Evolutionary conservation across 805 yeast genomes (phyloP), one percentile per base, ranked within the genome.

Genomic region (Metschnikowia continentalis): DNA sequence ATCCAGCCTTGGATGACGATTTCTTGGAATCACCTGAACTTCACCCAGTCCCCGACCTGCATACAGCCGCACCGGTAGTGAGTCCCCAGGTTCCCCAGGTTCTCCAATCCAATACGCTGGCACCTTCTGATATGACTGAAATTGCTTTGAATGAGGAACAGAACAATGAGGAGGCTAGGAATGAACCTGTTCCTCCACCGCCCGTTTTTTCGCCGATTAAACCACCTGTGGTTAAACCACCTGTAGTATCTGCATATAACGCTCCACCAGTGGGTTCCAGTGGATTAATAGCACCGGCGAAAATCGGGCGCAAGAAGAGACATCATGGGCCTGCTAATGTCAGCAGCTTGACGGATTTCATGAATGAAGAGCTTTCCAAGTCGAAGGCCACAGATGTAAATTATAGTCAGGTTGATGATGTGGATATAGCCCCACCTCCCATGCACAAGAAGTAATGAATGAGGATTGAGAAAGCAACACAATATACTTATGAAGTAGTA

Each of bases 351-450:
- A 66, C 61, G 41, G 74, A 69, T 44, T 71, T 67, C 51, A 71
- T 74, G 77, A 71, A 73, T 52, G 77, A 73, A 54, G 78, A 74
- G 52, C 63, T 74, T 41, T 68, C 66, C 32, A 73, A 68, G 52
- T 72, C 77, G 1, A 72, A 72, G 49, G 68, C 66, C 37, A 42
- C 55, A 42, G 78, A 74, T 46, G 53, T 59, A 11, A 60, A 56
- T 19, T 41, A 51, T n/a, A 22, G 46, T 14, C 38, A 37, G 14
- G 20, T 22, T 11, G 42, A 22, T 3, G n/a, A 47, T 19, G 49
- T n/a, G 26, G 49, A 41, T 7, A 48, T 48, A 1, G 48, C 57
- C 6, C 54, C 60, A 11, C 59, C 67, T 1, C 63, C 69, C 4
- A 42, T 49, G 41, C 38, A 26, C 6, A 26, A 30, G 14, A 40